phyloP scores from a whole-genome alignment of 208 protist species.

The Angomonas deanei region DNA sequence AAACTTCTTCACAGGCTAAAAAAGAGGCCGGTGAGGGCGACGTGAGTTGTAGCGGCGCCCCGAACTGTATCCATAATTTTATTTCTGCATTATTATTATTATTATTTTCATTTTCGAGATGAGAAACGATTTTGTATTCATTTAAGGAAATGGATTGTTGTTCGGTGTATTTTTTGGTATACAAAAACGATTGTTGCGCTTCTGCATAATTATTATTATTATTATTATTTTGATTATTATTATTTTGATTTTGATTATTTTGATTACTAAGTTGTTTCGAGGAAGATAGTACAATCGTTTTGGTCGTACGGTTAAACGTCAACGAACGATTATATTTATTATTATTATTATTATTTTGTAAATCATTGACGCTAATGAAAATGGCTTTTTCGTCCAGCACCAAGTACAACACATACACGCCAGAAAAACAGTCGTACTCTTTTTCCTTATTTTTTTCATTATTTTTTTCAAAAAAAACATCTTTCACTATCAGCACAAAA shows the following conservation, averaged over 20 bases:
- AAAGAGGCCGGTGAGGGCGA: not conserved
- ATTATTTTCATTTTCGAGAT: not conserved
- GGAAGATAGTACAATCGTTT: not conserved
- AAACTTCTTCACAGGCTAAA: not conserved
- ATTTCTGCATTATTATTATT: not conserved
- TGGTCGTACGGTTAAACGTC: not conserved
- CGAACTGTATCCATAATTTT: not conserved
- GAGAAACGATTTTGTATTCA: not conserved
- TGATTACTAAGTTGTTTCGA: not conserved
- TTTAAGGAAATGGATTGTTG: not conserved
- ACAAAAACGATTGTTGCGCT: too few species aligned
- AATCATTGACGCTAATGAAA: not conserved
- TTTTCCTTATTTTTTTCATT: not conserved
- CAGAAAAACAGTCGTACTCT: not conserved
- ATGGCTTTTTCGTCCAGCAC: not conserved
- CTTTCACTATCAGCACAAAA: too few species aligned
- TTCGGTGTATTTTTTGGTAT: too few species aligned
- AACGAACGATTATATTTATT: not conserved
- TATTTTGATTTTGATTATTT: not conserved
- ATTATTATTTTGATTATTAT: not conserved
- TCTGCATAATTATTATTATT: not conserved
- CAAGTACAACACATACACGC: not conserved
- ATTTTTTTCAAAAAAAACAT: too few species aligned
- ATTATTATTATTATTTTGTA: conserved; percentile 4
- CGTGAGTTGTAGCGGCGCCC: not conserved